Evolutionary conservation across 2,329 filamentous ascomycete species (phyloP), one percentile per base, ranked within the genome.

Genomic region (Botryotinia calthae): DNA sequence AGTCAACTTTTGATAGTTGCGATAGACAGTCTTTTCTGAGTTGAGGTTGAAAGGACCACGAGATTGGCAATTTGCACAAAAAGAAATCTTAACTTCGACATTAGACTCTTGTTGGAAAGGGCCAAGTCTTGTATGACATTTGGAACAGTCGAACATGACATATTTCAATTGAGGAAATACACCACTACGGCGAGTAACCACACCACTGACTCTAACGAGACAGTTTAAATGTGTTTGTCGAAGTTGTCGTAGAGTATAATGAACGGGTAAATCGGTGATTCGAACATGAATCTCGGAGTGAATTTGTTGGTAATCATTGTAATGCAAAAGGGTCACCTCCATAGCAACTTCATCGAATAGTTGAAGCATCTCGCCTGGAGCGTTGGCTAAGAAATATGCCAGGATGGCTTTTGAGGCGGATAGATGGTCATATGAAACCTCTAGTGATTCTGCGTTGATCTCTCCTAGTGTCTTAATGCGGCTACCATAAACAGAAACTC

Each of bases 111-210:
- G 96, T 81, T 97, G 95, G 85, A 98, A 99, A 28, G 96, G 96
- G 1, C 96, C 96, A 4, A 99, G 88, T 0, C 94, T 97, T 63
- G 93, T 88, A 74, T 93, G 93, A 79, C 96, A 99, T 84, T 98
- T 99, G 73, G 87, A 90, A 84, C 96, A 99, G 84, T 98, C 93
- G 80, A 99, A 98, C 84, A 98, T 97, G 84, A 99, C 93, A 82
- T 98, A 98, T 82, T 98, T 98, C 74, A 99, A 86, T 84, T 99
- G 96, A 4, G 96, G 96, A 82, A 99, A 99, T 65, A 99, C 97
- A 72, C 96, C 96, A 40, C 91, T 97, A 77, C 96, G 90, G 76
- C 96, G 90, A 48, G 96, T 99, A 42, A 99, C 96, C 7, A 99
- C 96, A 77, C 96, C 96, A 78, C 92, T 95, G 71, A 99, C 96